These are phyloP conservation scores for Aphanomyces cochlioides DNA, from an alignment of 352 stramenopile genomes.

Conservation along the genomic window DNA sequence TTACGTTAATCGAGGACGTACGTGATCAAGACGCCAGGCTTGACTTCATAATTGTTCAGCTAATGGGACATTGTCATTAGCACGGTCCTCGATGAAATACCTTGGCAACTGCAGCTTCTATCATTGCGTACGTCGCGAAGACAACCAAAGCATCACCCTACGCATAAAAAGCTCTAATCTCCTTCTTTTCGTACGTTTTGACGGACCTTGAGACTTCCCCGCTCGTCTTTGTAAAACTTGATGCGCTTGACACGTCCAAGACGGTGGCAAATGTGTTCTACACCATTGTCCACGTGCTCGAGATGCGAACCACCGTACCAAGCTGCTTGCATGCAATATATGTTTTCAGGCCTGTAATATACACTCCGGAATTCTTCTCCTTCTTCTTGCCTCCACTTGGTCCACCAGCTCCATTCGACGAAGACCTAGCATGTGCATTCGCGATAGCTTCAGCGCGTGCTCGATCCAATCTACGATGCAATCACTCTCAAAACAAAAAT, in stretches of 20 bases:
- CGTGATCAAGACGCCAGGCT: slow-evolving; percentile 78
- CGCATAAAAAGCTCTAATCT: background rate
- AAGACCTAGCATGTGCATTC: slow-evolving; percentile 43
- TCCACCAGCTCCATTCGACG: slow-evolving; percentile 30
- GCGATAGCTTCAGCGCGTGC: background rate
- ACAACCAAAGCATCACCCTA: slow-evolving; percentile 81
- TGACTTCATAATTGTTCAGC: slow-evolving; percentile 80
- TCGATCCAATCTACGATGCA: background rate
- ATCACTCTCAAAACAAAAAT: background rate
- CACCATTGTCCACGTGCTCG: background rate
- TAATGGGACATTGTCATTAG: slow-evolving; percentile 24
- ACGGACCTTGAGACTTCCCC: slow-evolving; percentile 60
- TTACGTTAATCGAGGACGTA: slow-evolving; percentile 33
- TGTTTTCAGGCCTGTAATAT: slow-evolving; percentile 70
- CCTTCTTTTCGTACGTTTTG: background rate
- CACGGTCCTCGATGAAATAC: slow-evolving; percentile 33
- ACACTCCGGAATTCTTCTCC: slow-evolving; percentile 67
- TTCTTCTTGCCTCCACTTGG: slow-evolving; percentile 16
- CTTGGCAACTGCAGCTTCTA: slow-evolving; percentile 65
- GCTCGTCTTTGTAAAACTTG: slow-evolving; percentile 84
- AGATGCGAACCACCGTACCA: slow-evolving; percentile 36
- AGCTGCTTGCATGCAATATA: slow-evolving; percentile 82
- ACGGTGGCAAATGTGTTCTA: slow-evolving; percentile 65
- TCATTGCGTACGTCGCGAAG: slow-evolving; percentile 65
- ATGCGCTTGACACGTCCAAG: slow-evolving; percentile 78